Evolutionary conservation across 768 basidiomycete genomes (phyloP).

Genomic region (Pleurotus platypus): DNA sequence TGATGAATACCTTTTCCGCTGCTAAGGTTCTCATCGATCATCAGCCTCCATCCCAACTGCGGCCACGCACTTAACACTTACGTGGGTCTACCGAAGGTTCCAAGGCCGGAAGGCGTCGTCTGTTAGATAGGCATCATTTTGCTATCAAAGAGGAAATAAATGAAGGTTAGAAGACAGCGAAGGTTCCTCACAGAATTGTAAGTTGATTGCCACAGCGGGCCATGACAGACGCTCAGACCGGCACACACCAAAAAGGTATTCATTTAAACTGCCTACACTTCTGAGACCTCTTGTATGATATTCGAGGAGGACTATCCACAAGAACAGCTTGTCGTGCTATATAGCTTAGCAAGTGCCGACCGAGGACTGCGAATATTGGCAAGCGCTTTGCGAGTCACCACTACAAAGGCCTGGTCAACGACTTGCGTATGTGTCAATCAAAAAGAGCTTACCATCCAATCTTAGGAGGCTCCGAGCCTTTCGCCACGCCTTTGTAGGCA

Average conservation of each 20-base stretch:
- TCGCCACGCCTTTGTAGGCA: slow-evolving; percentile 19
- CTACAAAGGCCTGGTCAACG: slow-evolving; percentile 7
- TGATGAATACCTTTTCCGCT: too few relatives aligned
- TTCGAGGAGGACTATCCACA: background rate
- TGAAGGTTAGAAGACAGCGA: background rate
- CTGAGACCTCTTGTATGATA: background rate
- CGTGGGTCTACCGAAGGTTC: background rate
- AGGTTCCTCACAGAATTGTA: too few relatives aligned
- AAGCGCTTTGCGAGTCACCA: slow-evolving; percentile 20
- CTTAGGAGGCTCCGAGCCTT: slow-evolving; percentile 23
- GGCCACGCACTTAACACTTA: background rate
- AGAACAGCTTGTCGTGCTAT: background rate
- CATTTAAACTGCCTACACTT: background rate
- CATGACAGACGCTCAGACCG: background rate
- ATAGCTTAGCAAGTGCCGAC: slow-evolving; percentile 19
- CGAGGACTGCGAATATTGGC: slow-evolving; percentile 17
- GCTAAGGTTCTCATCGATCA: too few relatives aligned
- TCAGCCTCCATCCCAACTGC: background rate
- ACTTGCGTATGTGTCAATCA: background rate
- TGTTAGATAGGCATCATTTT: too few relatives aligned
- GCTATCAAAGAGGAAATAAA: background rate
- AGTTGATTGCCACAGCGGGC: background rate
- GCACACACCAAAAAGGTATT: background rate
- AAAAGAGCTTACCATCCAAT: slow-evolving; percentile 22
- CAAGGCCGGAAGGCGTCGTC: background rate